Conservation (phyloP, 495 filamentous ascomycete genomes). For the Elasticomyces elasticus region DNA sequence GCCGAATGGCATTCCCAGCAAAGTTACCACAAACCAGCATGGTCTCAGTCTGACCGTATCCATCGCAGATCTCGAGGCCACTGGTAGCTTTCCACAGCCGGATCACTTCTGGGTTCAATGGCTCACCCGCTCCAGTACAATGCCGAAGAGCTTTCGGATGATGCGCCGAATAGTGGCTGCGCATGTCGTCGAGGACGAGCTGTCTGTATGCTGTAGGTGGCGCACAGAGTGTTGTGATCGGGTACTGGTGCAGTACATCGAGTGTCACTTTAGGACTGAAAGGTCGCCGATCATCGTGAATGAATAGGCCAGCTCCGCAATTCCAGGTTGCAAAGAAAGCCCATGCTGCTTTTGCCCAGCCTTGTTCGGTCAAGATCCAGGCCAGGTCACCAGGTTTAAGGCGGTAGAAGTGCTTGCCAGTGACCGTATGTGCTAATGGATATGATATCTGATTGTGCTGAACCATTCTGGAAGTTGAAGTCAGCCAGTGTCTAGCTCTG, state of each 20-base stretch:
- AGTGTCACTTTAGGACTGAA: slow-evolving; percentile 6
- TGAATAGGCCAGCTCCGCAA: slow-evolving; percentile 19
- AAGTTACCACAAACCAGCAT: slow-evolving; percentile 21
- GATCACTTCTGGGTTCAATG: slow-evolving; percentile 21
- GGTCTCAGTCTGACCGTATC: slow-evolving; percentile 23
- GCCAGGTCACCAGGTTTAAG: slow-evolving; percentile 8
- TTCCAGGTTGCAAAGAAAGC: slow-evolving; percentile 22
- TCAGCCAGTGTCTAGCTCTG: too few relatives aligned
- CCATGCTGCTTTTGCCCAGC: slow-evolving; percentile 24
- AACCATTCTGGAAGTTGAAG: not conserved
- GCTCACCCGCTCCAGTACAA: slow-evolving; percentile 20
- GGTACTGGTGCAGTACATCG: slow-evolving; percentile 15
- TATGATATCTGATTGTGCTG: slow-evolving; percentile 18
- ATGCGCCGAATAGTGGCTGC: slow-evolving; percentile 2
- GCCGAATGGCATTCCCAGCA: slow-evolving; percentile 8
- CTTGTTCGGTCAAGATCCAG: slow-evolving; percentile 22
- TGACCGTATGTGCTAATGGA: slow-evolving; percentile 17
- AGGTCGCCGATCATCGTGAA: slow-evolving; percentile 16
- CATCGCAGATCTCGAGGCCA: slow-evolving; percentile 19
- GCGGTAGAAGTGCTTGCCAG: slow-evolving; percentile 19
- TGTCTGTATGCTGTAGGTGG: slow-evolving; percentile 22
- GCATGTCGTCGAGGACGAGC: slow-evolving; percentile 16
- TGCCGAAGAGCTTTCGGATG: slow-evolving; percentile 11
- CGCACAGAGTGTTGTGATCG: slow-evolving; percentile 22
- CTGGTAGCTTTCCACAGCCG: slow-evolving; percentile 14